phyloP scores from a whole-genome alignment of 495 filamentous ascomycete species.

The Pseudevernia furfuracea region DNA sequence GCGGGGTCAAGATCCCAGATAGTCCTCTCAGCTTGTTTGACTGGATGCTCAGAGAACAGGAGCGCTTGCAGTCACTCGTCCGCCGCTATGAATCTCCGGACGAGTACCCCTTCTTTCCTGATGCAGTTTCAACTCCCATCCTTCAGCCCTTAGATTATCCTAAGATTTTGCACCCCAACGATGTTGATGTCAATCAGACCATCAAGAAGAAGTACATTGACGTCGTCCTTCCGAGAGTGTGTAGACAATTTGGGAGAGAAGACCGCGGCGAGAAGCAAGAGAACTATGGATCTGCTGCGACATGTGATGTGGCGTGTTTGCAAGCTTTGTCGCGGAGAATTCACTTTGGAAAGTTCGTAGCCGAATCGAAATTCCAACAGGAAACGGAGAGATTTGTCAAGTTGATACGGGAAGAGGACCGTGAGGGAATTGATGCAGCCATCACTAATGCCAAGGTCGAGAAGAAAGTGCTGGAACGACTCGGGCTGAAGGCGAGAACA shows the following conservation, averaged over 20 bases:
- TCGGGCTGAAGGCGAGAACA: slow-evolving; percentile 85
- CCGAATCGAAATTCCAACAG: slow-evolving; percentile 91
- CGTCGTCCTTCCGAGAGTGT: slow-evolving; percentile 73
- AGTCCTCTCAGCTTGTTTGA: slow-evolving; percentile 74
- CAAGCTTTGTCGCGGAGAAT: slow-evolving; percentile 88
- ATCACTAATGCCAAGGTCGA: slow-evolving; percentile 90
- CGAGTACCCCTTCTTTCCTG: slow-evolving; percentile 96
- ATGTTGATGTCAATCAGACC: slow-evolving; percentile 82
- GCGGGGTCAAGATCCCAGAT: slow-evolving; percentile 72
- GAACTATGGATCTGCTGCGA: slow-evolving; percentile 91
- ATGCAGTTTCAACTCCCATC: slow-evolving; percentile 69
- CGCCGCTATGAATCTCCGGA: slow-evolving; percentile 94
- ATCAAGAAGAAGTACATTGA: slow-evolving; percentile 81
- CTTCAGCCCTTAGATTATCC: slow-evolving; percentile 87
- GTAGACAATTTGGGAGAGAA: slow-evolving; percentile 58
- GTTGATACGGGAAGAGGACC: slow-evolving; percentile 72
- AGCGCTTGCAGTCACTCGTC: slow-evolving; percentile 85
- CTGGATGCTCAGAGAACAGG: slow-evolving; percentile 85
- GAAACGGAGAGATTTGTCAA: slow-evolving; percentile 71
- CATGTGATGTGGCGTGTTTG: slow-evolving; percentile 80
- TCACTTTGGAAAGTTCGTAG: slow-evolving; percentile 98
- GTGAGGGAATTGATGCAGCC: slow-evolving; percentile 71
- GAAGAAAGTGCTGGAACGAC: slow-evolving; percentile 78
- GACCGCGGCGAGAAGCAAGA: slow-evolving; percentile 83
- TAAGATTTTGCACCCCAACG: slow-evolving; percentile 80